Evolutionary conservation across 345 rosid species (phyloP).

Genomic region (Corymbia maculata): DNA sequence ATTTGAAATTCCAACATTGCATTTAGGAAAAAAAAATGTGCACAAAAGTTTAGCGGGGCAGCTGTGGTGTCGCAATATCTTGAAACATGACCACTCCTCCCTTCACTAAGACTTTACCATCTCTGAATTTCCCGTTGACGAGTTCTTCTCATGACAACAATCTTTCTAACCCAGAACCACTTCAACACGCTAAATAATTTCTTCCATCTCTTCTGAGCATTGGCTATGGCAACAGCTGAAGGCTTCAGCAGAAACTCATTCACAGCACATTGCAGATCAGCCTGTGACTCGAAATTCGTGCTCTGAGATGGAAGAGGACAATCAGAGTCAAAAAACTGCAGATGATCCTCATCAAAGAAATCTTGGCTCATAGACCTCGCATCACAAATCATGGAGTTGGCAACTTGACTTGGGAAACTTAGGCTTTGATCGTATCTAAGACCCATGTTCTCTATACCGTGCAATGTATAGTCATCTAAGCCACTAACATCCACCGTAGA

Average conservation of each 20-base stretch:
- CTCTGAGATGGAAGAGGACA: slow-evolving; percentile 21
- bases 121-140: slow-evolving; percentile 17
- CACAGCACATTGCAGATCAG: slow-evolving; percentile 57
- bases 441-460: slow-evolving; percentile 40
- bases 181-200: slow-evolving; percentile 72
- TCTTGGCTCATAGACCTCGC: slow-evolving; percentile 34
- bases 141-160: slow-evolving; percentile 30
- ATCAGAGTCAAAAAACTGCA: slow-evolving; percentile 40
- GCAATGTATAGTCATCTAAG: slow-evolving; percentile 51
- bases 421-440: slow-evolving; percentile 44
- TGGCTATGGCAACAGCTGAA: slow-evolving; percentile 19
- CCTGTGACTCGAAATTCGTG: slow-evolving; percentile 34
- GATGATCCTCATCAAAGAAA: slow-evolving; percentile 68
- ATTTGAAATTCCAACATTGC: neutral
- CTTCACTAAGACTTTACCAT: neutral
- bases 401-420: slow-evolving; percentile 34
- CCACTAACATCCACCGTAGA: slow-evolving; percentile 35
- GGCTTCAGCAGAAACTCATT: slow-evolving; percentile 42
- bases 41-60: neutral
- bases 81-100: neutral
- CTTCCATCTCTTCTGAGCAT: slow-evolving; percentile 84
- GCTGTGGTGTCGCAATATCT: neutral
- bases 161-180: slow-evolving; percentile 52
- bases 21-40: neutral
- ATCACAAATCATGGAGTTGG: slow-evolving; percentile 40